Base-by-base conservation (phyloP, 805 yeast genomes). In the Blastobotrys terrestris region DNA sequence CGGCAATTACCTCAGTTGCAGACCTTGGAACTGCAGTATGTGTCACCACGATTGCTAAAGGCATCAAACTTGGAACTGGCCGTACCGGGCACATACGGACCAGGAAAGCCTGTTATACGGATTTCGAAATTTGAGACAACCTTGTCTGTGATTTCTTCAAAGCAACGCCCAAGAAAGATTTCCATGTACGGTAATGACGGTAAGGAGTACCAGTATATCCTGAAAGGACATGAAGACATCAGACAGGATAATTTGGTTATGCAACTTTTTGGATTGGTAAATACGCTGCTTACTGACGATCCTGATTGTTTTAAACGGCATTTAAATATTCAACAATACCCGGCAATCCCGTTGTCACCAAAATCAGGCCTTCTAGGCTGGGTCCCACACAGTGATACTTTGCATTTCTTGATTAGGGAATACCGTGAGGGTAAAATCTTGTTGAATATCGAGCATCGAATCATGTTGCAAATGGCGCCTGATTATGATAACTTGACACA, bases 391-490 rank as follows among this genome's bases (percentile, higher is more conserved):
- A 85, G 96, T 62, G 99, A 95, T 64, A 94, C 99, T 0, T 86
- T 94, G 80, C 98, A 94, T 68, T 91, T 85, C 4, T 75, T 94
- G 57, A 92, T 94, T 51, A 79, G 90, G 55, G 98, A 92, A 61
- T 90, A 91, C 66, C 80, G 99, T 61, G 97, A 90, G 59, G 79
- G 96, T 54, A 91, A 89, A 73, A 87, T 91, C 46, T 76, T 92
- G 55, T 72, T 92, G 58, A 92, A 92, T 66, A 88, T 92, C 61
- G 99, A 92, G 67, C 97, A 92, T 66, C 78, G 97, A 58, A 87
- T 92, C 52, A 91, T 92, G 96, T 71, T 89, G 40, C 98, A 92
- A 67, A 92, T 92, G 98, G 96, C 98, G 0, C 97, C 97, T 1
- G 91, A 91, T 66, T 94, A 87, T 69, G 99, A 94, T 59, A 85